These are phyloP conservation scores for Termitomyces sp. DNA, from an alignment of 768 basidiomycete species.

Conservation along the genomic window DNA sequence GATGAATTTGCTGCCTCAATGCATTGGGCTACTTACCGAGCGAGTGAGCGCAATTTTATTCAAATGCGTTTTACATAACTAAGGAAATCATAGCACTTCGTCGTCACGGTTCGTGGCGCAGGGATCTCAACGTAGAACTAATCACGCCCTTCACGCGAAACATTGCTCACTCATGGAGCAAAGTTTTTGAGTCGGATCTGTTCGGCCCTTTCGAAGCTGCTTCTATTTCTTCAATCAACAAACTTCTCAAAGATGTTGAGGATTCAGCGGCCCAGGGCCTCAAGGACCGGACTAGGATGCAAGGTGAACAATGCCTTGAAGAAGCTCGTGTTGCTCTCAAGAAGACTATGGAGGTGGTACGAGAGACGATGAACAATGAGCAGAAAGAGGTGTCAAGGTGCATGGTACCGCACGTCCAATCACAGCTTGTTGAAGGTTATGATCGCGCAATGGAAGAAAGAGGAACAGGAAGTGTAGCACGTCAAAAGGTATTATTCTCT, in stretches of 20 bases:
- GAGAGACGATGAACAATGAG: conserved; percentile 47
- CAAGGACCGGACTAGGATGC: conserved; percentile 48
- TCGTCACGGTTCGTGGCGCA: conserved; percentile 53
- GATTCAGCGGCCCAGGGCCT: conserved; percentile 49
- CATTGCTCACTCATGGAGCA: conserved; percentile 57
- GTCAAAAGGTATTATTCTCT: conserved; percentile 48
- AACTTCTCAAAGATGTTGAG: conserved; percentile 51
- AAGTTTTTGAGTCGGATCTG: conserved; percentile 60
- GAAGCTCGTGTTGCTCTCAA: conserved; percentile 50
- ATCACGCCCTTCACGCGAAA: conserved; percentile 56
- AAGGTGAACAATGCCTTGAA: conserved; percentile 50
- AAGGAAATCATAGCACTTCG: conserved; percentile 37
- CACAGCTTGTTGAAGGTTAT: conserved; percentile 51
- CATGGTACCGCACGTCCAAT: conserved; percentile 55
- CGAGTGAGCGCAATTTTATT: conserved; percentile 37
- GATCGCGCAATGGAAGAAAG: conserved; percentile 51
- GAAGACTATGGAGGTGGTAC: conserved; percentile 47
- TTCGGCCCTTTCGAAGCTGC: conserved; percentile 46
- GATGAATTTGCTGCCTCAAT: conserved; percentile 52
- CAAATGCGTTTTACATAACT: not conserved
- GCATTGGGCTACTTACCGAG: conserved; percentile 63
- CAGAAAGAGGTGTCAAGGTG: conserved; percentile 62
- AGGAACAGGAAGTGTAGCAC: conserved; percentile 55
- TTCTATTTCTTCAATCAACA: conserved; percentile 35
- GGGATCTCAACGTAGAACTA: conserved; percentile 61